These are phyloP conservation scores for Prunus armeniaca DNA, from an alignment of 306 rosid genomes.

Conservation along the genomic window DNA sequence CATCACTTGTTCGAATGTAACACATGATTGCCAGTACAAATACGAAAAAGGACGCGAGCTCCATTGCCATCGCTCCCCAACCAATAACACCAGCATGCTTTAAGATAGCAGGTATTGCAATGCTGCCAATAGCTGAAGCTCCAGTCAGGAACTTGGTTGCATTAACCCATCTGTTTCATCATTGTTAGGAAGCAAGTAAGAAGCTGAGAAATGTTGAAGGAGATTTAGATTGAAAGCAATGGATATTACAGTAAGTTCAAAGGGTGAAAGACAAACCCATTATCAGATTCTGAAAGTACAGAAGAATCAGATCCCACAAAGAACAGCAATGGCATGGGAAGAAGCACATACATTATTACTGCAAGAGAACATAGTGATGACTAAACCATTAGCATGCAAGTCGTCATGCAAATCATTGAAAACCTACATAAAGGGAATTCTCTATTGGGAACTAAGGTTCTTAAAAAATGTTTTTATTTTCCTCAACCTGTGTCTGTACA, in stretches of 20 bases:
- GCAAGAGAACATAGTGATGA: conserved; percentile 38
- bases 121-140: conserved; percentile 71
- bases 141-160: conserved; percentile 83
- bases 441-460: neutral
- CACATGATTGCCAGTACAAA: conserved; percentile 61
- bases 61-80: conserved; percentile 89
- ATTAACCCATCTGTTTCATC: conserved; percentile 73
- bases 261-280: conserved; percentile 30
- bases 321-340: conserved; percentile 85
- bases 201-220: neutral
- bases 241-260: conserved; percentile 7
- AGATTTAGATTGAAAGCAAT: neutral
- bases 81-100: conserved; percentile 80
- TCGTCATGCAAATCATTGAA: neutral
- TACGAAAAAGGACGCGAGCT: conserved; percentile 68
- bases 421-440: neutral
- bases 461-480: neutral
- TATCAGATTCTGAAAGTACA: conserved; percentile 54
- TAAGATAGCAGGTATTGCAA: conserved; percentile 80
- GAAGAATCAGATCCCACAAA: conserved; percentile 65
- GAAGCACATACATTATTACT: conserved; percentile 77
- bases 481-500: neutral
- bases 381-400: neutral
- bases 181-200: conserved; percentile 5
- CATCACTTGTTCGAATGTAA: conserved; percentile 45